Percentiles rank a stretch among this genome's conserved stretches.
Evolutionary conservation across 106 monocot genomes (phyloP).

Genomic region (Dactylorhiza incarnata): DNA sequence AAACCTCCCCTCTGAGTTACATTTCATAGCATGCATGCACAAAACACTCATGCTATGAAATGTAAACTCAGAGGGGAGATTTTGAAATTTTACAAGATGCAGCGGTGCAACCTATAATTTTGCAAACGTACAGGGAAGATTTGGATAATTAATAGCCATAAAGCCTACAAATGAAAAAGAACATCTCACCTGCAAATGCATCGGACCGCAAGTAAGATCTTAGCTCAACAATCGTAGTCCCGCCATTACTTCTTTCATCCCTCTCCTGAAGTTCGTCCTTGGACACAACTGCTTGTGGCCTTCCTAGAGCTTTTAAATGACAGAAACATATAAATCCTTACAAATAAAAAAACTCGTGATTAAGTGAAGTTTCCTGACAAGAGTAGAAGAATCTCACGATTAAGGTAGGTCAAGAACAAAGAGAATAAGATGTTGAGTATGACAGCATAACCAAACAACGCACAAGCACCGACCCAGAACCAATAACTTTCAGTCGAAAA

Average conservation of each 20-base stretch:
- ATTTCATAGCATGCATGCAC: no score
- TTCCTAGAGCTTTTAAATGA: constrained; percentile 55
- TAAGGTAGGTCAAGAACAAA: constrained; percentile 68
- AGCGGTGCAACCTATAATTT: no score
- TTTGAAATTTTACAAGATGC: no score
- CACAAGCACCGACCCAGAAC: constrained; percentile 94
- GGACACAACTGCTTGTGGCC: constrained; percentile 72
- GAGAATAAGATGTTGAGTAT: constrained; percentile 82
- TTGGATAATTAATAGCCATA: no score
- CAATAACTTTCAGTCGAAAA: constrained; percentile 67
- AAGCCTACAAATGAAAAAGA: background rate
- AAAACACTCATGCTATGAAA: no score
- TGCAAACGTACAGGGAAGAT: no score
- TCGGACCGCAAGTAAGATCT: constrained; percentile 52
- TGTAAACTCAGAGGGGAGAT: no score
- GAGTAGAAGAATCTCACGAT: constrained; percentile 54
- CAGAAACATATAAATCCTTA: background rate
- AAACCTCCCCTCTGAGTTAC: no score
- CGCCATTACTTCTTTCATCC: constrained; percentile 38
- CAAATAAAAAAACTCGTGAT: background rate
- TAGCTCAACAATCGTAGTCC: constrained; percentile 41
- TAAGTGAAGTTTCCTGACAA: background rate
- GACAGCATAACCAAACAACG: constrained; percentile 77
- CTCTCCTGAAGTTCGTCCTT: constrained; percentile 55
- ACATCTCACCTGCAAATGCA: constrained; percentile 31